Base-by-base conservation (phyloP, 2,329 filamentous ascomycete genomes). In the Alternaria triticina region DNA sequence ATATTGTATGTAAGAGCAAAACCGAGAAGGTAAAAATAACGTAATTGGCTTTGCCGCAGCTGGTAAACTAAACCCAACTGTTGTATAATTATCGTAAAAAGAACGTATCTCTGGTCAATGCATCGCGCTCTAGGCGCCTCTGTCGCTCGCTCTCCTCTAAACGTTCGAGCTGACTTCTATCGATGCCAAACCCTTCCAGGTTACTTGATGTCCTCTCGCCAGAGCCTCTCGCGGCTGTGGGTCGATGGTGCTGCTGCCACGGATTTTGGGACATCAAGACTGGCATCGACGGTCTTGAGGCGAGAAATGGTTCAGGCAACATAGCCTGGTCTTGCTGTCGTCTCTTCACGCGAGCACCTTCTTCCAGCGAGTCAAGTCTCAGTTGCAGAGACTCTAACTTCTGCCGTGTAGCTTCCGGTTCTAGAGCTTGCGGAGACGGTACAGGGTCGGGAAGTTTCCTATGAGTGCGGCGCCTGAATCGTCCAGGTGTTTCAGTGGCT, bases 201-300 rank as follows among this genome's bases (percentile, higher is more conserved):
- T 40, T 23, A 11, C 3, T 10, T 46, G 12, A 25, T 28, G 23
- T 10, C n/a, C 28, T 17, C 6, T 49, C 23, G 13, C 22, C 22
- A 8, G 17, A 11, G 15, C 15, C 17, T 44, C 27, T 46, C 6
- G 27, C 22, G 25, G 43, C 33, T 6, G n/a, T 23, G 17, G 9
- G 13, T 17, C 7, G 12, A 28, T 30, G 20, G 27, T 54, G 47
- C 17, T 43, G 25, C 5, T 62, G 56, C 28, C 22, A 61, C 3
- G 46, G 23, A 49, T 52, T 28, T 20, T 25, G 40, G 2, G 28
- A 44, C 43, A 22, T 49, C 12, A 54, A 15, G 6, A 52, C 25
- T 8, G 59, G 54, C 54, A 62, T 59, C 5, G 47, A 59, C 15
- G 55, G 47, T 28, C 43, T 49, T 30, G 30, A 20, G 36, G 40